phyloP scores from a whole-genome alignment of 768 basidiomycete genomes.

The Hygrophorus russula region DNA sequence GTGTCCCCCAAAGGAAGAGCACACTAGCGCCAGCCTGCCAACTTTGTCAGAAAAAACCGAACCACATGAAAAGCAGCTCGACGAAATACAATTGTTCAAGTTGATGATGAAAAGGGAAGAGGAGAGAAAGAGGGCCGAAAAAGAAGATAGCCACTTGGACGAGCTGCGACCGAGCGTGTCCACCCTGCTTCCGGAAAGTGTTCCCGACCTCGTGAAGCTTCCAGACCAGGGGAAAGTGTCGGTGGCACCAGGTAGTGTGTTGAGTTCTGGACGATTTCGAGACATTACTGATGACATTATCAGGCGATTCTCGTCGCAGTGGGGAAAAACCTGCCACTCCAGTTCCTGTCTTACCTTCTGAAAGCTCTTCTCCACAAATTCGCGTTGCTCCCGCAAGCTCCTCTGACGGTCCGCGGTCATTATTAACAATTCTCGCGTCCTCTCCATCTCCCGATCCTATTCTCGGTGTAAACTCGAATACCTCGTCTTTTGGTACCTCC shows the following conservation, averaged over 20 bases:
- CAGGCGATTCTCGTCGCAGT: neutral
- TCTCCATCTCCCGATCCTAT: neutral
- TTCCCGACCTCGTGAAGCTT: constrained; percentile 2
- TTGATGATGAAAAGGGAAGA: constrained; percentile 76
- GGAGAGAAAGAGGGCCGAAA: constrained; percentile 25
- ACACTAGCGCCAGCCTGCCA: constrained; percentile 11
- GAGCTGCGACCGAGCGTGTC: neutral
- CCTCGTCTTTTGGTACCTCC: neutral
- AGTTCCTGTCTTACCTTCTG: neutral
- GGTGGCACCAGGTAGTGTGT: constrained; percentile 1
- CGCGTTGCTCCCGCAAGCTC: neutral
- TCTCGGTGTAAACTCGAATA: neutral
- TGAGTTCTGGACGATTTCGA: neutral
- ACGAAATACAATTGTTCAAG: constrained; percentile 80
- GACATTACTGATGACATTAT: neutral
- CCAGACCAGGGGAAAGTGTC: constrained; percentile 1
- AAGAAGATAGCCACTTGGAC: constrained; percentile 4
- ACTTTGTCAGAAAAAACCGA: constrained; percentile 9
- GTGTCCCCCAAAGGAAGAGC: constrained; percentile 11
- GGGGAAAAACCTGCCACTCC: neutral
- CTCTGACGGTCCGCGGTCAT: constrained; percentile 2
- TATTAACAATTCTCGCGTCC: constrained; percentile 3
- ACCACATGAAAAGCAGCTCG: constrained; percentile 34
- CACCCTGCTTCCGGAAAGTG: constrained; percentile 6
- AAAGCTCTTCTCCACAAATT: neutral